These are phyloP conservation scores for Lasiodiplodia hormozganensis DNA, from an alignment of 2,329 filamentous ascomycete genomes.

Conservation along the genomic window DNA sequence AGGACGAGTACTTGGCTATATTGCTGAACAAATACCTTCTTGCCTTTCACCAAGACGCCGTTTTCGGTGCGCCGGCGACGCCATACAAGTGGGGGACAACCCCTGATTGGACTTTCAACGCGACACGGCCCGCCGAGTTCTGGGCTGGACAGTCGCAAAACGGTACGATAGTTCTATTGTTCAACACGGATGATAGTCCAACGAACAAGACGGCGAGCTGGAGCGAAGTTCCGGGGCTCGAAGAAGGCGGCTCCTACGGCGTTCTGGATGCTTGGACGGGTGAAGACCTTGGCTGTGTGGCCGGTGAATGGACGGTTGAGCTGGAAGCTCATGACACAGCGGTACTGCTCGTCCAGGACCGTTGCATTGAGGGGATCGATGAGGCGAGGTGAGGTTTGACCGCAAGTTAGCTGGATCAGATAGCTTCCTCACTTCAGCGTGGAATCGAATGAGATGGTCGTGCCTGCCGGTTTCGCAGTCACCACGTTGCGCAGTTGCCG, in stretches of 20 bases:
- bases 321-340: slow-evolving; percentile 35
- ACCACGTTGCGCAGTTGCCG: too few relatives aligned
- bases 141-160: slow-evolving; percentile 35
- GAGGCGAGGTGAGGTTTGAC: background rate
- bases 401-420: background rate
- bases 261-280: slow-evolving; percentile 37
- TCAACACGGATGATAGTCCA: background rate
- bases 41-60: slow-evolving; percentile 54
- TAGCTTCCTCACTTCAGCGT: too few relatives aligned
- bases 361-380: background rate
- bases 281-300: slow-evolving; percentile 31
- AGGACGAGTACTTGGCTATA: slow-evolving; percentile 48
- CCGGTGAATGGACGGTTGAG: slow-evolving; percentile 26
- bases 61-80: slow-evolving; percentile 48
- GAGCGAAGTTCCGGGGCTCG: background rate
- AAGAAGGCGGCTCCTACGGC: slow-evolving; percentile 29
- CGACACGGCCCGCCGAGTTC: slow-evolving; percentile 37
- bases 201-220: background rate
- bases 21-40: slow-evolving; percentile 51
- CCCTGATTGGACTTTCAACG: slow-evolving; percentile 58
- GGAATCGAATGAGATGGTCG: too few relatives aligned
- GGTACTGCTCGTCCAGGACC: slow-evolving; percentile 29
- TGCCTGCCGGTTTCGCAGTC: too few relatives aligned
- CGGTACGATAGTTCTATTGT: background rate
- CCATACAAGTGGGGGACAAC: slow-evolving; percentile 58